These are phyloP conservation scores for Pseudogymnoascus sp. DNA, from an alignment of 2,329 filamentous ascomycete genomes.

Conservation along the genomic window DNA sequence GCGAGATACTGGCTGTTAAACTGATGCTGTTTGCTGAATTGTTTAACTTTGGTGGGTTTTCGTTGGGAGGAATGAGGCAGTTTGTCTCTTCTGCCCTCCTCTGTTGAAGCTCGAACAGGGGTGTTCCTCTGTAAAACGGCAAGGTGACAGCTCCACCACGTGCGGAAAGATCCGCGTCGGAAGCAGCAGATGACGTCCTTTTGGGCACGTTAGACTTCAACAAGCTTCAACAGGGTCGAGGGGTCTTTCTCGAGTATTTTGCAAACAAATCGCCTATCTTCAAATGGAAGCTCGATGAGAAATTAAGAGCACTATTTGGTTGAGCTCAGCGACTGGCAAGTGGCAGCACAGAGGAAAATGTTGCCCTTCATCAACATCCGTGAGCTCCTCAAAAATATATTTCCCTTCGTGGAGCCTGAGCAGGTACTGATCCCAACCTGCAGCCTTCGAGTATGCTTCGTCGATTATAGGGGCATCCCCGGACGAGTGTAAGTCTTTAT, in stretches of 20 bases:
- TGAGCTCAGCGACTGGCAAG: not conserved
- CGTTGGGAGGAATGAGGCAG: not conserved
- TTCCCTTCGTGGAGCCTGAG: conserved; percentile 11
- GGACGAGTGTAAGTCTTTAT: conserved; percentile 47
- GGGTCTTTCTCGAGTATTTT: not conserved
- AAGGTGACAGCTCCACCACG: conserved; percentile 8
- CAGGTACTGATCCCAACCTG: conserved; percentile 21
- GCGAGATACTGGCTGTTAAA: not conserved
- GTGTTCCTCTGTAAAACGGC: conserved; percentile 5
- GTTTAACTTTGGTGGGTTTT: not conserved
- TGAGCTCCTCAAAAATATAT: conserved; percentile 29
- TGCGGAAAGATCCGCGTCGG: conserved; percentile 5
- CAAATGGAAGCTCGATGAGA: conserved; percentile 6
- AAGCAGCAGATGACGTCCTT: conserved; percentile 3
- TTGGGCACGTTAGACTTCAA: not conserved
- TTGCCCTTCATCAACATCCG: conserved; percentile 55
- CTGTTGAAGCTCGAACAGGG: not conserved
- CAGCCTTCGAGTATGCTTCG: conserved; percentile 54
- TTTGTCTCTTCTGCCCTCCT: not conserved
- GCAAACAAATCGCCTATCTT: not conserved
- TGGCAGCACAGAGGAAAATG: conserved; percentile 33
- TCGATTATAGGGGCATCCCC: conserved; percentile 50
- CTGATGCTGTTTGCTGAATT: not conserved
- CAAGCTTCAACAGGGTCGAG: not conserved
- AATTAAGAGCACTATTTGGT: not conserved